These are phyloP conservation scores for Microthyrium microscopicum DNA, from an alignment of 2,329 filamentous ascomycete species.

Conservation along the genomic window DNA sequence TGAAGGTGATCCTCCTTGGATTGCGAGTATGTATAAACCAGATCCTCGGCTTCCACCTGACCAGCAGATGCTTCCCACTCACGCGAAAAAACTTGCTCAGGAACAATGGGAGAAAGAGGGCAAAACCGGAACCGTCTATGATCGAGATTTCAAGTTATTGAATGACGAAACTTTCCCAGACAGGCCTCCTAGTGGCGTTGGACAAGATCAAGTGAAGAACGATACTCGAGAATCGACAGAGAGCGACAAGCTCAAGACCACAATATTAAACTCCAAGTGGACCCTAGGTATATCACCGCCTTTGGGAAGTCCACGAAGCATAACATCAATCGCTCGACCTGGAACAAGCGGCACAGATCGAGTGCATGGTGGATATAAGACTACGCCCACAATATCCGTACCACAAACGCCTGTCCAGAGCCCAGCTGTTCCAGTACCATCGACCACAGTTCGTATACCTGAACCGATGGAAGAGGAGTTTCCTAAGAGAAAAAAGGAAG, in stretches of 20 bases:
- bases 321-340: conserved; percentile 15
- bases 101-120: conserved; percentile 92
- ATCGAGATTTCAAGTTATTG: conserved; percentile 71
- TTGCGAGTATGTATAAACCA: conserved; percentile 86
- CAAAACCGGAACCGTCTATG: conserved; percentile 69
- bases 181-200: conserved; percentile 11
- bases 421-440: conserved; percentile 8
- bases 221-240: too few species aligned
- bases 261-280: conserved; percentile 1
- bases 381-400: conserved; percentile 31
- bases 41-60: conserved; percentile 88
- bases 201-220: too few species aligned
- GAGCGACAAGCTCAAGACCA: conserved; percentile 2
- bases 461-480: too few species aligned
- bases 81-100: conserved; percentile 78
- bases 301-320: conserved; percentile 3
- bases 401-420: conserved; percentile 14
- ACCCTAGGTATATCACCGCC: conserved; percentile 1
- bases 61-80: conserved; percentile 86
- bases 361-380: conserved; percentile 29
- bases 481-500: too few species aligned
- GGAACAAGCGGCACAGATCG: conserved; percentile 27
- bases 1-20: conserved; percentile 91
- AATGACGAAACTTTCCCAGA: conserved; percentile 37
- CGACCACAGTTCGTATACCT: not conserved